Evolutionary conservation across 2,329 filamentous ascomycete genomes (phyloP).

Genomic region (Colletotrichum magnum): DNA sequence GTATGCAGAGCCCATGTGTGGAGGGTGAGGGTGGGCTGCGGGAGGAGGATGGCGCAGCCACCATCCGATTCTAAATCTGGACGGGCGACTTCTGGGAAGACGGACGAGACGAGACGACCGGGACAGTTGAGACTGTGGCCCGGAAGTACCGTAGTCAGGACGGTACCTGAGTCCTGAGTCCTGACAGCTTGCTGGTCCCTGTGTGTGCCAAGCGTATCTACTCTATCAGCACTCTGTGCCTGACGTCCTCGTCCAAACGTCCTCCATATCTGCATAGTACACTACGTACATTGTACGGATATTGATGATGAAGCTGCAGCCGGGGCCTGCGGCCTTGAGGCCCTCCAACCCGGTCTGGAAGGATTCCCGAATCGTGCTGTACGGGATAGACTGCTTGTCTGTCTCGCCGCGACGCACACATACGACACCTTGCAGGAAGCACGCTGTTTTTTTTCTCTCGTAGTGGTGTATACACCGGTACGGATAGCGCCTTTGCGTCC

Average conservation of each 20-base stretch:
- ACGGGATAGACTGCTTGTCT: constrained; percentile 12
- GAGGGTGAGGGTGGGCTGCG: constrained; percentile 30
- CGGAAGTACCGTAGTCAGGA: constrained; percentile 38
- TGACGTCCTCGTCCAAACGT: constrained; percentile 20
- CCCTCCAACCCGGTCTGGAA: constrained; percentile 23
- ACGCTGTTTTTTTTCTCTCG: constrained; percentile 9
- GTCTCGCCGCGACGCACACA: constrained; percentile 21
- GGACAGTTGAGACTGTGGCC: constrained; percentile 11
- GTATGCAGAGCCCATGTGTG: constrained; percentile 6
- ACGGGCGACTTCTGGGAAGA: constrained; percentile 41
- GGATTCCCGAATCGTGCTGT: constrained; percentile 25
- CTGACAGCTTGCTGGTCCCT: constrained; percentile 26
- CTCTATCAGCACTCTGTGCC: constrained; percentile 25
- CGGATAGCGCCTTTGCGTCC: constrained; percentile 16
- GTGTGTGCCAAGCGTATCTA: constrained; percentile 22
- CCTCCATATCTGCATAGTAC: not conserved
- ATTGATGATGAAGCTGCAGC: constrained; percentile 1
- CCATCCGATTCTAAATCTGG: constrained; percentile 55
- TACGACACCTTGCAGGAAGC: constrained; percentile 38
- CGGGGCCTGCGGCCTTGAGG: constrained; percentile 20
- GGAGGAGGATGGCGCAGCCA: constrained; percentile 52
- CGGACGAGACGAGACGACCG: constrained; percentile 25
- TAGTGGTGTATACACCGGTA: not conserved
- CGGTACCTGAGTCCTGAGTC: constrained; percentile 16
- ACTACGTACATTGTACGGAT: no score